Base-by-base conservation (phyloP, 2,329 filamentous ascomycete species). In the Pestalotiopsis sp. region DNA sequence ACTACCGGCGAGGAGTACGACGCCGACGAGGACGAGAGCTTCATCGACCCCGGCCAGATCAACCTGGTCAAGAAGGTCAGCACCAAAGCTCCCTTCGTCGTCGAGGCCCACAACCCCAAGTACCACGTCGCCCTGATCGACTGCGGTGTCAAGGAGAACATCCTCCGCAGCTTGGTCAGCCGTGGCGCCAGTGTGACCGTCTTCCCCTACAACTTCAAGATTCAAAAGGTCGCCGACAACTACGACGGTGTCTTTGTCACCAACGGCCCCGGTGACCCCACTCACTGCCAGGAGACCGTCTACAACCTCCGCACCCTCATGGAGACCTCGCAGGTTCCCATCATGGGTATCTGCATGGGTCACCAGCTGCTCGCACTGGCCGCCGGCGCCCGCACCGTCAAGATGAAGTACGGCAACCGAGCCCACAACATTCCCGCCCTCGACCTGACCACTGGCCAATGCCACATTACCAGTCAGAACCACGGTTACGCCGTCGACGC, bases 71-170 rank as follows among this genome's bases (percentile, higher is more conserved):
- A 93, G 82, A 93, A 93, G 77, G 96, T 99, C 75, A 97, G 93
- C 86, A 99, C 96, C 82, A 99, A 99, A 86, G 93, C 95, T 72
- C 96, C 96, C 57, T 99, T 98, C 86, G 94, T 98, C 77, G 92
- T 98, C 73, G 92, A 93, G 80, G 94, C 95, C 65, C 89, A 91
- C 40, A 89, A 92, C 73, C 94, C 95, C 72, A 90, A 92, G 77
- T 91, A 93, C 80, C 96, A 99, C 84, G 90, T 99, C 75, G 96
- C 95, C 69, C 88, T 99, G 74, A 92, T 99, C 79, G 96, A 99
- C 84, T 99, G 96, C 78, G 96, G 96, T 86, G 96, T 98, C 75
- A 99, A 99, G 89, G 96, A 99, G 89, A 99, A 99, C 86, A 99
- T 99, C 77, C 91, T 99, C 70, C 94, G 96, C 78, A 97, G 93